Percentiles rank a stretch among this genome's conserved stretches.
Conservation (phyloP, 2,329 filamentous ascomycete species). For the Diplocarpon rosae region DNA sequence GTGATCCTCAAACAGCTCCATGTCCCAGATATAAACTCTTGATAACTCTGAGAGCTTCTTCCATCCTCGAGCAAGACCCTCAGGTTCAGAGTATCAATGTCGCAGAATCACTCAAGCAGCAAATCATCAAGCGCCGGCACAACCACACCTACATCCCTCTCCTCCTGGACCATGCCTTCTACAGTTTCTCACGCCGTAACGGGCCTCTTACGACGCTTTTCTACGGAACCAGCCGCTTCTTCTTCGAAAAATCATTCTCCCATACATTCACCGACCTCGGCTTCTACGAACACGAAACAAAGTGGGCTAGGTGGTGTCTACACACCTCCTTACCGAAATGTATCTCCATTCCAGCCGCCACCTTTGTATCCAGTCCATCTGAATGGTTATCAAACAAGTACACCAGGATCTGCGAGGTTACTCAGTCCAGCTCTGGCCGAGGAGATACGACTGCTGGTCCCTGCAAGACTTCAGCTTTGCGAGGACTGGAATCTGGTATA, state of each 20-base stretch:
- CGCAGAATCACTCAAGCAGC: neutral
- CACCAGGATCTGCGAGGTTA: constrained; percentile 49
- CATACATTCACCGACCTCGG: constrained; percentile 11
- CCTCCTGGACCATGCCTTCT: constrained; percentile 33
- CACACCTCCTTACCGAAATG: constrained; percentile 38
- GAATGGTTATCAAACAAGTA: constrained; percentile 51
- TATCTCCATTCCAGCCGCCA: constrained; percentile 76
- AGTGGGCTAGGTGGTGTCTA: constrained; percentile 22
- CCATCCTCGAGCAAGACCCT: too few relatives aligned
- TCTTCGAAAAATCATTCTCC: constrained; percentile 8
- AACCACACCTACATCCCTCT: constrained; percentile 27
- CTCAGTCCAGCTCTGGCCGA: constrained; percentile 69
- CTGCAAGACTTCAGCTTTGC: constrained; percentile 73
- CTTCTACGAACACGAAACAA: constrained; percentile 13
- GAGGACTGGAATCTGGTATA: constrained; percentile 83
- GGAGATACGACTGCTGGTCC: constrained; percentile 83
- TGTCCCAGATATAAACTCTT: too few relatives aligned
- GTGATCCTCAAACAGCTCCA: too few relatives aligned
- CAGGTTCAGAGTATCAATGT: neutral
- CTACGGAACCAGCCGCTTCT: constrained; percentile 33
- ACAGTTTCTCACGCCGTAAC: constrained; percentile 43
- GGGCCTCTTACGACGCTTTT: constrained; percentile 58
- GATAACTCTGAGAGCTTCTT: too few relatives aligned
- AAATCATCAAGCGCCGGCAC: constrained; percentile 8
- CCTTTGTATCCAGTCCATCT: constrained; percentile 74